A percentile compares a stretch with the other conserved stretches of the same genome.
Evolutionary conservation across 805 yeast genomes (phyloP).

Genomic region (Wickerhamiella australiensis): DNA sequence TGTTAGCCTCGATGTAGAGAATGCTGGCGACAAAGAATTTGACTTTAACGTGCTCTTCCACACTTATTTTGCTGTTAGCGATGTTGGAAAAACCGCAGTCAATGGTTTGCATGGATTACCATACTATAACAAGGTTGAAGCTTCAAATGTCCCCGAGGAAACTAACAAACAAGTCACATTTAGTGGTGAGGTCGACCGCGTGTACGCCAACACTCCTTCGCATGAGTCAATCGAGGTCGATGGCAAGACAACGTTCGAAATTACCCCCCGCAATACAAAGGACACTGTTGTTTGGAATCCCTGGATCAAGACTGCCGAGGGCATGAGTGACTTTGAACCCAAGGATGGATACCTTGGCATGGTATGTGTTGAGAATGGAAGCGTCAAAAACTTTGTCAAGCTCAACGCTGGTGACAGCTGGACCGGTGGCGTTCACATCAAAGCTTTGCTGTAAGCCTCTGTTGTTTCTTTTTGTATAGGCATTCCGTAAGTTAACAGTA

Average conservation of each 20-base stretch:
- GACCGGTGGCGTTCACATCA: slow-evolving; percentile 36
- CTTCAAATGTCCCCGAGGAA: slow-evolving; percentile 32
- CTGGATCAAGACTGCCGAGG: slow-evolving; percentile 71
- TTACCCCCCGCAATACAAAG: slow-evolving; percentile 43
- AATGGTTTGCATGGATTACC: slow-evolving; percentile 62
- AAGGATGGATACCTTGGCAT: slow-evolving; percentile 69
- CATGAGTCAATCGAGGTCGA: slow-evolving; percentile 54
- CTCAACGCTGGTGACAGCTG: slow-evolving; percentile 64
- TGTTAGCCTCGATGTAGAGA: slow-evolving; percentile 62
- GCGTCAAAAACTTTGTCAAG: slow-evolving; percentile 54
- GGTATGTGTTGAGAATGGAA: slow-evolving; percentile 94
- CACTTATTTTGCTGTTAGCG: slow-evolving; percentile 65
- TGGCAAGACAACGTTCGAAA: slow-evolving; percentile 58
- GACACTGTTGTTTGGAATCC: slow-evolving; percentile 95
- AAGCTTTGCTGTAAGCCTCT: slow-evolving; percentile 11
- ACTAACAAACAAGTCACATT: slow-evolving; percentile 22
- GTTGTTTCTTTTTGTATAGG: neutral
- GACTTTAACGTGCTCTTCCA: slow-evolving; percentile 94
- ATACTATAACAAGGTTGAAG: slow-evolving; percentile 64
- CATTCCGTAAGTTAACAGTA: neutral
- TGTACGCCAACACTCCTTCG: slow-evolving; percentile 48
- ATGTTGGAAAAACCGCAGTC: slow-evolving; percentile 65
- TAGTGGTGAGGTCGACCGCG: slow-evolving; percentile 63
- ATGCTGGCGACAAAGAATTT: slow-evolving; percentile 51
- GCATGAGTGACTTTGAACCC: slow-evolving; percentile 83